These are phyloP conservation scores for Rubia yunnanensis DNA, from an alignment of 257 asterid genomes.

Conservation along the genomic window DNA sequence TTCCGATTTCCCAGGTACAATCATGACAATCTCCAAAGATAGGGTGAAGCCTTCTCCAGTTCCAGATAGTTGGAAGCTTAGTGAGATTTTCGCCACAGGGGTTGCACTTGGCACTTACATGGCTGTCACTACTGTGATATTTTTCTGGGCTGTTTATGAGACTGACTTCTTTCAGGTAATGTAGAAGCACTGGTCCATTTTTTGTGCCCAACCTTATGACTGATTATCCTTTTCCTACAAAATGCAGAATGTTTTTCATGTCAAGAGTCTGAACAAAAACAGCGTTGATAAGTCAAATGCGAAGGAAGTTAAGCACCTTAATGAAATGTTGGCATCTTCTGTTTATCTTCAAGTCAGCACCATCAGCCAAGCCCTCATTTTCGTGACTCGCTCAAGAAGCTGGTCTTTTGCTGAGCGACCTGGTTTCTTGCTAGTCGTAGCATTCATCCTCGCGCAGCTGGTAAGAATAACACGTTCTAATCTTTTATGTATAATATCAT, in stretches of 20 bases:
- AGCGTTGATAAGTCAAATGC: slow-evolving; percentile 20
- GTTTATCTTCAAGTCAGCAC: slow-evolving; percentile 58
- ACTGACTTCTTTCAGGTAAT: slow-evolving; percentile 40
- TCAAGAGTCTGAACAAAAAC: slow-evolving; percentile 31
- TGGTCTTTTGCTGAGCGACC: slow-evolving; percentile 42
- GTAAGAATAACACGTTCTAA: slow-evolving; percentile 10
- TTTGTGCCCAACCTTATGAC: too few species aligned
- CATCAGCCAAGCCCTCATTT: slow-evolving; percentile 48
- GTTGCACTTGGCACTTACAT: slow-evolving; percentile 29
- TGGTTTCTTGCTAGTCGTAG: slow-evolving; percentile 32
- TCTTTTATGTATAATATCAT: background rate
- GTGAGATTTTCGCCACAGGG: slow-evolving; percentile 35
- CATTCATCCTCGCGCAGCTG: slow-evolving; percentile 41
- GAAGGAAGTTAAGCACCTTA: slow-evolving; percentile 26
- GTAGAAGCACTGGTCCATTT: background rate
- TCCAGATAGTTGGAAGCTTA: slow-evolving; percentile 40
- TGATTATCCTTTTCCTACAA: background rate
- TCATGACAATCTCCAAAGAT: slow-evolving; percentile 37
- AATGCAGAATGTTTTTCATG: slow-evolving; percentile 27
- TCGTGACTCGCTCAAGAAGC: slow-evolving; percentile 48
- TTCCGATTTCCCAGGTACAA: slow-evolving; percentile 20
- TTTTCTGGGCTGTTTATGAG: slow-evolving; percentile 45
- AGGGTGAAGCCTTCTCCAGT: slow-evolving; percentile 36
- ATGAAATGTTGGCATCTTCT: slow-evolving; percentile 45
- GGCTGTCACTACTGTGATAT: slow-evolving; percentile 37